Evolutionary conservation across 129 eudicot genomes (phyloP), one percentile per base, ranked within the genome.

Genomic region (Tanacetum coccineum): DNA sequence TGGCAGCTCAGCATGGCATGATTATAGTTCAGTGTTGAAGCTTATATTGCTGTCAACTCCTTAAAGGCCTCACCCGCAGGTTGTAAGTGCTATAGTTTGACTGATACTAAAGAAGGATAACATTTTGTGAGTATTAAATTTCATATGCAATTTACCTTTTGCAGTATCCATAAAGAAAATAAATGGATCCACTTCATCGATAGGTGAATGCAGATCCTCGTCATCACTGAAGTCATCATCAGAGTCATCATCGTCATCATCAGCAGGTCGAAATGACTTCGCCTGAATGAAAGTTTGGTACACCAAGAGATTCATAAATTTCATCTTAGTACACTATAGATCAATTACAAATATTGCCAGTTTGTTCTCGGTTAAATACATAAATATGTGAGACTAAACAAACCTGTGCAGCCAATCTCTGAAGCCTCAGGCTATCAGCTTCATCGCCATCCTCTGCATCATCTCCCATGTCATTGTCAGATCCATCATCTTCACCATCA

Each of bases 211-310:
- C 73, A 87, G 42, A 30, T 88, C 98, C 70, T 91, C 98, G 46
- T 87, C 96, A 71, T 91, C 98, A 57, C 96, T 88, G 75, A 83
- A 87, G 65, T 88, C 96, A 66, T 91, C 96, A 66, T 87, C 98
- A 0, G 87, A 54, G 48, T 91, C 95, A 26, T 86, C 91, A 36
- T 85, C 93, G n/a, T 79, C 87, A 21, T 88, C 95, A 11, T 78
- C 78, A 64, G 73, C 62, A 10, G 76, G 62, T 19, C 95, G 88
- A 76, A 88, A 91, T 45, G 95, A 85, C 82, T 82, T 91, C 0
- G 96, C 96, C 98, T 91, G 84, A 18, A 84, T 47, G 44, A 42
- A 72, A 62, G 46, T 72, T 71, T 51, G 54, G 59, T 20, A 48
- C 61, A 60, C 52, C 44, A 22, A 73, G 22, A 64, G 21, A 17